These are phyloP conservation scores for Myxozyma sirexii DNA, from an alignment of 805 yeast species.

Conservation along the genomic window DNA sequence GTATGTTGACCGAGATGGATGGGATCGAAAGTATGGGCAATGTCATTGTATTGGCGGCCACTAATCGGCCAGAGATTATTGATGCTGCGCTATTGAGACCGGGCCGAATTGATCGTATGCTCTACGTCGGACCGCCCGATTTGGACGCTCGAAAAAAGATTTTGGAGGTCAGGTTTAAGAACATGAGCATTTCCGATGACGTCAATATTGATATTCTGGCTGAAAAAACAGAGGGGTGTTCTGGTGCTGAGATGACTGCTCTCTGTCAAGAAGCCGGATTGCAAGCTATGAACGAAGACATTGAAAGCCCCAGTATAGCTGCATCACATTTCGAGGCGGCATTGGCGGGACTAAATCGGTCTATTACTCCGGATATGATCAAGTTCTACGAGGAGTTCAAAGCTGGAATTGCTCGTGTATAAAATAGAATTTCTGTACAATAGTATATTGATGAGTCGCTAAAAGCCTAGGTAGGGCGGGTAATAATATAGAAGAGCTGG, in stretches of 20 bases:
- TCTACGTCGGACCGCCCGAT: constrained; percentile 93
- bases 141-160: constrained; percentile 77
- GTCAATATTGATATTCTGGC: constrained; percentile 61
- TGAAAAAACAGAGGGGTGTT: constrained; percentile 77
- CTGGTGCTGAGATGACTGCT: constrained; percentile 94
- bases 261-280: constrained; percentile 95
- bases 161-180: constrained; percentile 64
- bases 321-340: constrained; percentile 74
- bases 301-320: constrained; percentile 56
- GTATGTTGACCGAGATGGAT: constrained; percentile 90
- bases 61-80: constrained; percentile 90
- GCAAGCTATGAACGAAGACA: constrained; percentile 84
- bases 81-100: constrained; percentile 94
- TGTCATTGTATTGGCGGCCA: constrained; percentile 93
- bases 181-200: constrained; percentile 59
- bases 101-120: constrained; percentile 90
- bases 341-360: constrained; percentile 64
- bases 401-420: constrained; percentile 25
- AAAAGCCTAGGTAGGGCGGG: constrained; percentile 5
- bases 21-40: constrained; percentile 96
- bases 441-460: background rate
- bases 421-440: background rate
- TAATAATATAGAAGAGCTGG: background rate
- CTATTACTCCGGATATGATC: constrained; percentile 85
- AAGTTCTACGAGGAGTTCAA: constrained; percentile 64